Base-by-base conservation (phyloP, 345 rosid genomes). In the Citrus unshiu region DNA sequence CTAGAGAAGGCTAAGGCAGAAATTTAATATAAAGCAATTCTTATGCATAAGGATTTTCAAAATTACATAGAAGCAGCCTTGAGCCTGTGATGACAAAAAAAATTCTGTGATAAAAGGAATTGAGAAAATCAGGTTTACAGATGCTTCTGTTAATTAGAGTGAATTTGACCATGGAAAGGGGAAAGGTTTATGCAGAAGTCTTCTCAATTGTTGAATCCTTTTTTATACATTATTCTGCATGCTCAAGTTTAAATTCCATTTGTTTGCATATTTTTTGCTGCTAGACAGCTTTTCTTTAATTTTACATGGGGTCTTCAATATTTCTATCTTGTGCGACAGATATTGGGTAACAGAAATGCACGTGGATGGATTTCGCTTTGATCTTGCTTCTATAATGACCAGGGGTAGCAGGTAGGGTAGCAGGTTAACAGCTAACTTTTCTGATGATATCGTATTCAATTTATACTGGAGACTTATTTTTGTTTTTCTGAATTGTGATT, bases 331-430 rank as follows among this genome's bases (percentile, higher is more conserved):
- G 51, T 80, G 75, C 51, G 77, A 79, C 96, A 95, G 99, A 82
- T 95, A 95, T 88, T 95, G 99, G 99, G 99, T 92, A 59, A 88
- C 88, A 64, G 99, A 95, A 86, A 92, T 95, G 95, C 99, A 95
- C 83, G 99, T 92, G 9, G 99, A 95, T 83, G 99, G 99, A 57
- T 95, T 95, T 85, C 99, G 99, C 83, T 95, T 93, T 88, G 98
- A 95, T 84, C 99, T 95, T 85, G 99, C 93, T 81, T 95, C 98
- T 60, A 92, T 93, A 76, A 89, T 95, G 97, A 93, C 98, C 75
- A 90, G 99, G 88, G 79, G 98, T 76, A 91, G 96, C 88, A 92
- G 99, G 99, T 90, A 98, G 88, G 80, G 97, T 76, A 91, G 96
- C 88, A 91, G 99, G 97, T 90, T 85, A 81, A 81, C 37, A 35